A percentile compares a stretch with the other conserved stretches of the same genome.
Evolutionary conservation across 495 filamentous ascomycete species (phyloP).

Genomic region (Trichoderma virens): DNA sequence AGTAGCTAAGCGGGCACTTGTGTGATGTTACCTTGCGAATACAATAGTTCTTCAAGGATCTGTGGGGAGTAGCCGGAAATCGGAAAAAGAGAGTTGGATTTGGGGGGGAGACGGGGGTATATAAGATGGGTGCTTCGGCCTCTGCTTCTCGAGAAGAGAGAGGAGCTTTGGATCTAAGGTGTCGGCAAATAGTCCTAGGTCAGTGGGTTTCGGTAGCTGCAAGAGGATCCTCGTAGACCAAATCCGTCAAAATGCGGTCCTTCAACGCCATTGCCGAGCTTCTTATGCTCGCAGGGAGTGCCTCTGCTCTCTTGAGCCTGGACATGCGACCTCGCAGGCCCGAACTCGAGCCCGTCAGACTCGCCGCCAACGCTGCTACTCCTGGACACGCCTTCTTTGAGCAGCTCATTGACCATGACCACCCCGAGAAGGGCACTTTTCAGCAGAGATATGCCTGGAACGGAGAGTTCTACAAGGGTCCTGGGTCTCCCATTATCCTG

Average conservation of each 20-base stretch:
- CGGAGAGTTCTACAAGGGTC: constrained; percentile 41
- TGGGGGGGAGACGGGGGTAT: background rate
- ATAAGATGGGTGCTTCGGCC: background rate
- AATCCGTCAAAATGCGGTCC: background rate
- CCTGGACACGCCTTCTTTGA: constrained; percentile 23
- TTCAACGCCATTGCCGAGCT: background rate
- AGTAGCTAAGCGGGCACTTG: background rate
- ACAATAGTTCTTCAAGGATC: background rate
- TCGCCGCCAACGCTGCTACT: background rate
- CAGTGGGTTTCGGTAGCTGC: background rate
- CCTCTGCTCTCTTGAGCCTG: background rate
- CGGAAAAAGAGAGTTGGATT: no score
- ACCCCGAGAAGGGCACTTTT: constrained; percentile 47
- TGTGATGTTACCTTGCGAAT: background rate
- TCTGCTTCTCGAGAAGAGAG: background rate
- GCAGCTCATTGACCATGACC: constrained; percentile 47
- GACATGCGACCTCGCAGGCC: background rate
- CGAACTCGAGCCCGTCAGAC: background rate
- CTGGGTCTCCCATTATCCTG: constrained; percentile 49
- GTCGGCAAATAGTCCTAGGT: background rate
- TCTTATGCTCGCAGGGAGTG: background rate
- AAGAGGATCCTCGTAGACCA: background rate
- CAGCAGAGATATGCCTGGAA: constrained; percentile 46
- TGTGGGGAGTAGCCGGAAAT: background rate
- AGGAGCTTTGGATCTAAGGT: background rate